Percentiles rank a stretch among this genome's conserved stretches.
Evolutionary conservation across 2,329 filamentous ascomycete species (phyloP).

Genomic region (Botryotinia narcissicola): DNA sequence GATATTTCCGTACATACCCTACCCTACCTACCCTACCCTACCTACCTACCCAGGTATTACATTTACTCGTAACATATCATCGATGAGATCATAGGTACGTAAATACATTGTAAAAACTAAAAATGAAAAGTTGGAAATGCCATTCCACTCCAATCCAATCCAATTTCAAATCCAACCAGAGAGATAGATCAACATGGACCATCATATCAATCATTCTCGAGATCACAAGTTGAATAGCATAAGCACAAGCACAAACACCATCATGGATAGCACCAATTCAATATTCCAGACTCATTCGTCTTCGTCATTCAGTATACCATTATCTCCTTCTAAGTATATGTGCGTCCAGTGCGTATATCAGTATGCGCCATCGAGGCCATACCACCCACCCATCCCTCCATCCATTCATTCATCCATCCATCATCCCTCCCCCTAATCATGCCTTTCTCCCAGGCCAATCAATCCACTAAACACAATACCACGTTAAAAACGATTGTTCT

Average conservation of each 20-base stretch:
- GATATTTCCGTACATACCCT: no score
- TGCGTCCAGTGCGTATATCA: neutral
- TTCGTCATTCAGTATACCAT: constrained; percentile 5
- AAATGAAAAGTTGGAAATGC: neutral
- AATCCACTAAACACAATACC: neutral
- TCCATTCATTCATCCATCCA: neutral
- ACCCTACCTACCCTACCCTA: no score
- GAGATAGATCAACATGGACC: no score
- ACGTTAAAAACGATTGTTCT: constrained; percentile 19
- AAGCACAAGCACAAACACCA: neutral
- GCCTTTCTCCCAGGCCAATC: neutral
- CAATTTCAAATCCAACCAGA: neutral
- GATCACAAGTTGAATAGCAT: neutral
- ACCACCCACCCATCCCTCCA: neutral
- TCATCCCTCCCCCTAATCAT: neutral
- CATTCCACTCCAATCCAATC: no score
- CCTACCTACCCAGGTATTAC: no score
- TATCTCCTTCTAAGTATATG: constrained; percentile 11
- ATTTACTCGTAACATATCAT: neutral
- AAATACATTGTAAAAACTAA: no score
- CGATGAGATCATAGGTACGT: neutral
- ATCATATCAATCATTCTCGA: neutral
- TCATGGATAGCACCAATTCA: neutral
- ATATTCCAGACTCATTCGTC: neutral
- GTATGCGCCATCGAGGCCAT: constrained; percentile 9